Percentiles rank a stretch among this genome's conserved stretches.
phyloP scores from a whole-genome alignment of 352 stramenopile species.

The Globisporangium emineosum region DNA sequence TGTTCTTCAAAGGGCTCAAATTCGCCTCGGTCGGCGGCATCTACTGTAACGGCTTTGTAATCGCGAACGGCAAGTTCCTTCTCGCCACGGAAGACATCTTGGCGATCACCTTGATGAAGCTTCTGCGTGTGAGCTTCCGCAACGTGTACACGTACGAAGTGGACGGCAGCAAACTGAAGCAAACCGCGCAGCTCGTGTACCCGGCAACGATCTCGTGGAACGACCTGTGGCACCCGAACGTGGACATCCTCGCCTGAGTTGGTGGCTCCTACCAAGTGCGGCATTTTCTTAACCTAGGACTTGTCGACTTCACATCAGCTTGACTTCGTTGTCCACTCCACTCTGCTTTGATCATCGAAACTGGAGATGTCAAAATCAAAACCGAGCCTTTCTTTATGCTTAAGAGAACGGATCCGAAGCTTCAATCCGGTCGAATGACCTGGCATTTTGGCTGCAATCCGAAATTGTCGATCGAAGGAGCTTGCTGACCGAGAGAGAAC shows the following conservation, averaged over 20 bases:
- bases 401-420: no score
- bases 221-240: not conserved
- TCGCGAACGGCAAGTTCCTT: not conserved
- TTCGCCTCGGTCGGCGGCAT: not conserved
- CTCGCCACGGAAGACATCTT: not conserved
- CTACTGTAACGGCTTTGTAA: constrained; percentile 3
- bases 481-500: no score
- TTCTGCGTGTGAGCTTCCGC: not conserved
- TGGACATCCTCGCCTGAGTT: constrained; percentile 19
- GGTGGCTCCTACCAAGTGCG: no score
- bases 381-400: no score
- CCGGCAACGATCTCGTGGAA: not conserved
- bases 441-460: no score
- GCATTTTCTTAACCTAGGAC: no score
- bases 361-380: no score
- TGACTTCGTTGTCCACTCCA: no score
- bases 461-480: no score
- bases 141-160: constrained; percentile 7
- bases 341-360: no score
- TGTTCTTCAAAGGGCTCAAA: not conserved
- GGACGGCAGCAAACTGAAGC: not conserved
- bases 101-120: not conserved
- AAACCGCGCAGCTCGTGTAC: constrained; percentile 2
- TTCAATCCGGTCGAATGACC: no score
- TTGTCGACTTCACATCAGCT: no score